A percentile compares a stretch with the other conserved stretches of the same genome.
Conservation (phyloP, 805 yeast genomes). For the Wickerhamiella azyma region DNA sequence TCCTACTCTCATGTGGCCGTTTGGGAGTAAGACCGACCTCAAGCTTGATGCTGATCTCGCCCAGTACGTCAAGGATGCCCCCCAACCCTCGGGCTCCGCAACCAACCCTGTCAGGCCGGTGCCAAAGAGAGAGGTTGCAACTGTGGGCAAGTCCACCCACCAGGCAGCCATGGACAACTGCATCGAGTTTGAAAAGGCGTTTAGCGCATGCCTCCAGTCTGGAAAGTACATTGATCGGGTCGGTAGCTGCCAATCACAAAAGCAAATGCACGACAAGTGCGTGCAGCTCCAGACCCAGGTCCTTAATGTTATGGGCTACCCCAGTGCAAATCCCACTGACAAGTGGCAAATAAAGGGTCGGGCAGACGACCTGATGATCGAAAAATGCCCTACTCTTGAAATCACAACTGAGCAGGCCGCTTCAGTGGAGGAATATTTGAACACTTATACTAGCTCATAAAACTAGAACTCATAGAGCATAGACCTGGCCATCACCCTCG, state of each 20-base stretch:
- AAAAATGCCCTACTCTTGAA: conserved; percentile 16
- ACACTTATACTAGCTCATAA: too few relatives aligned
- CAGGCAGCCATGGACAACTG: conserved; percentile 25
- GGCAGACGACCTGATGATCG: conserved; percentile 23
- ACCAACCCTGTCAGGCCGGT: not conserved
- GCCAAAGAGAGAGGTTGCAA: conserved; percentile 1
- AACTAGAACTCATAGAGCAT: conserved; percentile 19
- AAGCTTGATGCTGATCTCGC: conserved; percentile 9
- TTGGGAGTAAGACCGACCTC: not conserved
- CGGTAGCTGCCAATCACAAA: conserved; percentile 18
- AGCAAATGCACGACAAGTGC: conserved; percentile 20
- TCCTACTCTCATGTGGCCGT: not conserved
- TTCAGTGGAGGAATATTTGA: conserved; percentile 10
- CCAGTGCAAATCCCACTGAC: conserved; percentile 10
- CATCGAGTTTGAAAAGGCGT: conserved; percentile 22
- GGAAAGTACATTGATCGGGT: conserved; percentile 19
- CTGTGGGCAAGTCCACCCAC: conserved; percentile 9
- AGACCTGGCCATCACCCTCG: conserved; percentile 65
- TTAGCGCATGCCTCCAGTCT: conserved; percentile 18
- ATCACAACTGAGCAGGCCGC: conserved; percentile 16
- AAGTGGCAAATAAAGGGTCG: conserved; percentile 14
- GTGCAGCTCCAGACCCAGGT: conserved; percentile 21
- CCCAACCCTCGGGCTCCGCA: not conserved
- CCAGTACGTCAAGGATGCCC: conserved; percentile 5
- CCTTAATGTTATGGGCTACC: conserved; percentile 19